phyloP scores from a whole-genome alignment of 2,329 filamentous ascomycete species.

The Arachnopeziza araneosa region DNA sequence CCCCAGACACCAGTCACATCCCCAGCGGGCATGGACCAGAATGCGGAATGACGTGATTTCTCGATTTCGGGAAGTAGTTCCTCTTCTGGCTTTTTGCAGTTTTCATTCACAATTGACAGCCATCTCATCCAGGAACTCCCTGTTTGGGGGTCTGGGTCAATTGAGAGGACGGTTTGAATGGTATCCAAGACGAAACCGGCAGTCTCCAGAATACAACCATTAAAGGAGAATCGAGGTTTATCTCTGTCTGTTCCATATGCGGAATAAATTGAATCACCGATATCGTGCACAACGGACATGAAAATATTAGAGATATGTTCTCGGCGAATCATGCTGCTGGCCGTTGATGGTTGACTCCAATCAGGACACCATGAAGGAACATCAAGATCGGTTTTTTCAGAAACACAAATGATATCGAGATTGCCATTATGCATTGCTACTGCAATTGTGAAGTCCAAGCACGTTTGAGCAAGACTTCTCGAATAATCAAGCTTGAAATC shows the following conservation, averaged over 20 bases:
- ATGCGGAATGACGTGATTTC: neutral
- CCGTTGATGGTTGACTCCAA: conserved; percentile 7
- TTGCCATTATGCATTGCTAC: conserved; percentile 5
- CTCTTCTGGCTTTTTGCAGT: neutral
- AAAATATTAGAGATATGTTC: conserved; percentile 5
- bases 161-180: neutral
- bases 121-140: neutral
- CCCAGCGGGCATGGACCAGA: conserved; percentile 5
- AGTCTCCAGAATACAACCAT: neutral
- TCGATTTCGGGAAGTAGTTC: neutral
- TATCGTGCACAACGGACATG: conserved; percentile 3
- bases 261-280: conserved; percentile 5
- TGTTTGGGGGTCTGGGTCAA: neutral
- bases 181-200: conserved; percentile 5
- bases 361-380: conserved; percentile 7
- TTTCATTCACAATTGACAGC: conserved; percentile 1
- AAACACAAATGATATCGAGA: conserved; percentile 8
- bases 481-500: conserved; percentile 5
- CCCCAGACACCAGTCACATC: conserved; percentile 3
- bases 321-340: conserved; percentile 5
- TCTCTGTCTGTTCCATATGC: neutral
- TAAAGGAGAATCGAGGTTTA: conserved; percentile 1
- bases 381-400: conserved; percentile 1
- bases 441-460: conserved; percentile 3
- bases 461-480: conserved; percentile 1